Evolutionary conservation across 345 rosid species (phyloP).

Genomic region (Populus euphratica): DNA sequence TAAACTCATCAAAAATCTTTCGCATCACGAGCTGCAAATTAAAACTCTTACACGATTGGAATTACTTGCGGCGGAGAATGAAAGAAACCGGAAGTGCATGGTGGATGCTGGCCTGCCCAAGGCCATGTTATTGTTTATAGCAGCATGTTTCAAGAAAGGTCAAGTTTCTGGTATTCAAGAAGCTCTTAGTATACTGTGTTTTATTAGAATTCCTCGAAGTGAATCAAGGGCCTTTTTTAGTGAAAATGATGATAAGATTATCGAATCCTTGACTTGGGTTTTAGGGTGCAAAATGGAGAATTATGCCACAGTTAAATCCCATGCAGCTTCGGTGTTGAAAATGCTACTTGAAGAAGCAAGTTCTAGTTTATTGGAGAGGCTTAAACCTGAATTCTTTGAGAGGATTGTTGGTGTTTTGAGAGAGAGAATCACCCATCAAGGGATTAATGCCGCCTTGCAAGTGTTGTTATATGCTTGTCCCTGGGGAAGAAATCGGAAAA

Average conservation of each 20-base stretch:
- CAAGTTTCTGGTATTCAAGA: slow-evolving; percentile 38
- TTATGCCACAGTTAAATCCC: slow-evolving; percentile 31
- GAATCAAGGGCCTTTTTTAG: slow-evolving; percentile 29
- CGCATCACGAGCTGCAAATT: slow-evolving; percentile 14
- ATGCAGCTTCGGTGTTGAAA: slow-evolving; percentile 39
- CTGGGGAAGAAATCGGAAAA: slow-evolving; percentile 48
- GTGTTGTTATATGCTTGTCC: slow-evolving; percentile 47
- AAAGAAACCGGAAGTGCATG: slow-evolving; percentile 49
- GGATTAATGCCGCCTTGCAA: slow-evolving; percentile 44
- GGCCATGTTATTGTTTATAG: slow-evolving; percentile 35
- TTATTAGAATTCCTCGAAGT: slow-evolving; percentile 35
- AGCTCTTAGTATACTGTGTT: slow-evolving; percentile 45
- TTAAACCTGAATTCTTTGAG: slow-evolving; percentile 43
- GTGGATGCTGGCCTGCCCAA: slow-evolving; percentile 44
- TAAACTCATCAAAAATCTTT: slow-evolving; percentile 38
- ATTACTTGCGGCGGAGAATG: slow-evolving; percentile 42
- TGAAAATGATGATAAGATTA: slow-evolving; percentile 32
- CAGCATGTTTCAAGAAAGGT: slow-evolving; percentile 23
- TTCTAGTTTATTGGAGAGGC: slow-evolving; percentile 38
- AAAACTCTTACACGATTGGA: slow-evolving; percentile 42
- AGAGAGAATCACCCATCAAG: slow-evolving; percentile 36
- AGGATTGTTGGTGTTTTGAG: slow-evolving; percentile 40
- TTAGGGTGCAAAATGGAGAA: slow-evolving; percentile 30
- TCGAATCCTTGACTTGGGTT: slow-evolving; percentile 53
- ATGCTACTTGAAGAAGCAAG: slow-evolving; percentile 35